phyloP scores from a whole-genome alignment of 164 flowering plant genomes.

The Aristolochia contorta region DNA sequence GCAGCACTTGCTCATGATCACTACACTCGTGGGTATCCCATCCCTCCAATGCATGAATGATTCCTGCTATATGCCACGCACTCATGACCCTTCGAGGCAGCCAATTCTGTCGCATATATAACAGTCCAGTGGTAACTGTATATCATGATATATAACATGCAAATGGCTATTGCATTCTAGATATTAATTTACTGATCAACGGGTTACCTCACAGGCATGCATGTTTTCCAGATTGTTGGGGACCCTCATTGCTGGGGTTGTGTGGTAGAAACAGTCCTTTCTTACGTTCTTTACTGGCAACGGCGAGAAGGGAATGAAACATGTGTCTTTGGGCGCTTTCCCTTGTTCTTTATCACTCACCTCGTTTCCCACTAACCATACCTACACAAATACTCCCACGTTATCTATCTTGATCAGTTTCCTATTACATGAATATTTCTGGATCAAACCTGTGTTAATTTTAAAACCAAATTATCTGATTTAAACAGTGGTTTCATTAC shows the following conservation, averaged over 20 bases:
- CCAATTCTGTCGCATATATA: constrained; percentile 35
- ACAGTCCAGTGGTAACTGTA: not conserved
- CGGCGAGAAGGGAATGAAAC: constrained; percentile 38
- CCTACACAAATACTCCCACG: constrained; percentile 5
- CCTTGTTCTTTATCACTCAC: constrained; percentile 30
- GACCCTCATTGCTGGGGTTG: constrained; percentile 48
- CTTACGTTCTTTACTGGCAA: constrained; percentile 34
- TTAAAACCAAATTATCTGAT: no score
- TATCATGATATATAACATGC: not conserved
- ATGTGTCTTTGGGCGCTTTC: constrained; percentile 35
- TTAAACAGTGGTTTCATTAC: no score
- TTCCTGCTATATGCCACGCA: constrained; percentile 34
- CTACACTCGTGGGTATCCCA: constrained; percentile 42
- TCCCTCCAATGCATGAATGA: constrained; percentile 35
- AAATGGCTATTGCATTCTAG: no score
- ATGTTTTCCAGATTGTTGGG: constrained; percentile 43
- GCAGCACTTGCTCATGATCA: no score
- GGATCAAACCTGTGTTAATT: constrained; percentile 9
- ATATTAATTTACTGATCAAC: no score
- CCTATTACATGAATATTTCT: no score
- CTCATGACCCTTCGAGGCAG: constrained; percentile 11
- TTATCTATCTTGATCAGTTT: no score
- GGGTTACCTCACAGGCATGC: constrained; percentile 59
- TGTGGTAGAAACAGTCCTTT: constrained; percentile 41
- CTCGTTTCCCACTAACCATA: constrained; percentile 50